Evolutionary conservation across 2,329 filamentous ascomycete species (phyloP), one percentile per base, ranked within the genome.

Genomic region (Colletotrichum eremochloae): DNA sequence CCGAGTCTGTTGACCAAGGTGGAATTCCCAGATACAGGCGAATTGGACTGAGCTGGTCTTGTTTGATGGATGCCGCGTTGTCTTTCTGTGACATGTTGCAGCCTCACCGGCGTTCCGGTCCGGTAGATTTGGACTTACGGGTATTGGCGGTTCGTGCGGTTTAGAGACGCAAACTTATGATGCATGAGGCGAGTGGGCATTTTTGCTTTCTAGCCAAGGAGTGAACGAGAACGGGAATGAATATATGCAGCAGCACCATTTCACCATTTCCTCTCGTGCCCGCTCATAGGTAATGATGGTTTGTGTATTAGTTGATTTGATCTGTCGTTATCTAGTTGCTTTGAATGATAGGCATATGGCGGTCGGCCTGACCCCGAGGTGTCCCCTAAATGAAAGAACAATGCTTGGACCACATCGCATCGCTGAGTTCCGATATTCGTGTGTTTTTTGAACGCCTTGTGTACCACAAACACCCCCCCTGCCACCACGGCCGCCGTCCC

Each of bases 371-470:
- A 29, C 29, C 57, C 40, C 40, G 18, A 40, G 12, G 29, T 50
- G 61, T 58, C 50, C n/a, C 33, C 31, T 24, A 29, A 58, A 20
- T 36, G 61, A 65, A 50, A 42, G 42, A 65, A 48, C 52, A 64
- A 68, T 68, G 52, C 60, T 56, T 48, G 50, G 60, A 64, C 50
- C 60, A 31, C 48, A n/a, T 63, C 36, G 44, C 55, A 33, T 55
- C 53, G 63, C 55, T 18, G 55, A 33, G 68, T 67, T 67, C 48
- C 31, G 33, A 18, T 44, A 42, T 61, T n/a, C 24, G 24, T 24
- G 24, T 11, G 6, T n/a, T 4, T 24, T 67, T 70, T 67, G 63
- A 67, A 67, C 68, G 68, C 68, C 68, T 53, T 46, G 61, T 60
- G 33, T 66, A 58, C 18, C 12, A 12, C 61, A 66, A 29, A 53